These are phyloP conservation scores for Isoetes taiwanensis DNA, from an alignment of 75 land plant genomes.

Conservation along the genomic window DNA sequence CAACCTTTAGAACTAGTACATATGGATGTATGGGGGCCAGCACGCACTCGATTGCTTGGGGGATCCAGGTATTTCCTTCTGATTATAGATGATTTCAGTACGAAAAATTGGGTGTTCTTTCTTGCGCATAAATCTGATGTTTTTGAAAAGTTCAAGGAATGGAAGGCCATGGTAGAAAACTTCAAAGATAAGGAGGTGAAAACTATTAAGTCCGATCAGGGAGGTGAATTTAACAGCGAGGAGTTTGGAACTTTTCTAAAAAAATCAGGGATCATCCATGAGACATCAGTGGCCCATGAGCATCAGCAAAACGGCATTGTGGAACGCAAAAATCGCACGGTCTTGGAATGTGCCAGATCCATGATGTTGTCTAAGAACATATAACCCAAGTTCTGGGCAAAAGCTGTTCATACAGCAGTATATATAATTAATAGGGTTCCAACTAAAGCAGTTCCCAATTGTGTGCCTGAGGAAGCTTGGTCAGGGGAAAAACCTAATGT, in stretches of 20 bases:
- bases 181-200: conserved; percentile 5
- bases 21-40: neutral
- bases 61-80: conserved; percentile 3
- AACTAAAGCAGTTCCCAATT: no score
- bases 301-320: conserved; percentile 8
- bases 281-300: neutral
- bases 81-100: conserved; percentile 16
- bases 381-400: no score
- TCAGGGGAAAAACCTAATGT: no score
- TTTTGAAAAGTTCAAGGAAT: conserved; percentile 9
- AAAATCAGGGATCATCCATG: neutral
- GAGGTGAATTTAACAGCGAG: conserved; percentile 25
- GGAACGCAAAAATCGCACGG: conserved; percentile 4
- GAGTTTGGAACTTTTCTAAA: neutral
- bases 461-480: no score
- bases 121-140: conserved; percentile 13
- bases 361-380: no score
- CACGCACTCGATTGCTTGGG: neutral
- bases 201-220: conserved; percentile 14
- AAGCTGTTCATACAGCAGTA: no score
- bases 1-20: neutral
- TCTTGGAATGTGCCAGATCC: no score
- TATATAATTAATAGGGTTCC: no score
- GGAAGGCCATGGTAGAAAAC: conserved; percentile 10
- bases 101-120: conserved; percentile 16